Base-by-base conservation (phyloP, 371 early-diverging fungal species). In the Blastocladiella emersonii region DNA sequence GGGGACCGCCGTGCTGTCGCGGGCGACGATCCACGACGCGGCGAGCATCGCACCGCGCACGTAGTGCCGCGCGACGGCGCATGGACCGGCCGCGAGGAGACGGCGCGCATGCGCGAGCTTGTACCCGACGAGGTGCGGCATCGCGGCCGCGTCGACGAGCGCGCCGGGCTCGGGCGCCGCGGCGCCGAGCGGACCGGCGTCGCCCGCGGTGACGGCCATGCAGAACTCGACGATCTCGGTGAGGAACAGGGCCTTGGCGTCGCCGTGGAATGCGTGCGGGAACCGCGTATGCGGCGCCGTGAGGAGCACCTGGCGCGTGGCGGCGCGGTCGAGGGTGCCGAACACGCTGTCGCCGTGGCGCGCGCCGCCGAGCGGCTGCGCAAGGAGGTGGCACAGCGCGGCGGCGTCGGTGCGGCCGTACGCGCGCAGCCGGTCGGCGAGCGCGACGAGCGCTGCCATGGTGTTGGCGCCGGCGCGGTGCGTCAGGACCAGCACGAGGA, bases 171-270 rank as follows among this genome's bases (percentile, higher is more conserved):
- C 30, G 17, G 8, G 8, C 30, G 44, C 35, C n/a, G 19, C 21
- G 15, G 32, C 30, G 25, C 41, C 35, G 30, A 59, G 37, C 59
- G 44, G 37, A 21, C 59, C 59, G 8, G 13, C 13, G 32, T 59
- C 59, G 25, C 8, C 32, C 15, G 53, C 27, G 2, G 13, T 12
- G 35, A 21, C 43, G 17, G 44, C 43, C 8, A 59, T 8, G 32
- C 12, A 59, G 19, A 59, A 59, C 43, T 59, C 59, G 41, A 37
- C 37, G 17, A 59, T 34, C 6, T 59, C 59, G 15, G 59, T 59
- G 25, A 34, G 21, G 21, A 27, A 39, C 17, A 59, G 32, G 3
- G 59, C 59, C 19, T 8, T 10, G 17, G 15, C 30, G 37, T 59
- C 23, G 59, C 17, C 13, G 36, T 59, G 59, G 44, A 34, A 41